Evolutionary conservation across 305 asterid species (phyloP).

Genomic region (Fraxinus angustifolia): DNA sequence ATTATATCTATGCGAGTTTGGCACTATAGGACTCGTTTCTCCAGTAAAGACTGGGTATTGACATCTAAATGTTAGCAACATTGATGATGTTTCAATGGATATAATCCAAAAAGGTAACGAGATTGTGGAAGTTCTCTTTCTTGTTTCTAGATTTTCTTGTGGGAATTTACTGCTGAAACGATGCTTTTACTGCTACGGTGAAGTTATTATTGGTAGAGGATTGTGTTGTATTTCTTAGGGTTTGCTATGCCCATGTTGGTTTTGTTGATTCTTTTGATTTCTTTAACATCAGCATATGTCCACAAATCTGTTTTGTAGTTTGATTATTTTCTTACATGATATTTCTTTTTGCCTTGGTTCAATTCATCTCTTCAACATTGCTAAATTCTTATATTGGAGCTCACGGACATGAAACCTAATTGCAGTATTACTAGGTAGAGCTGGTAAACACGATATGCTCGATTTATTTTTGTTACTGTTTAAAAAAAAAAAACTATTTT

Average conservation of each 20-base stretch:
- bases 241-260: background rate
- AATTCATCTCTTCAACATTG: too few relatives aligned
- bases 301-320: background rate
- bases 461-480: too few relatives aligned
- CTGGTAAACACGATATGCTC: too few relatives aligned
- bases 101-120: background rate
- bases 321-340: background rate
- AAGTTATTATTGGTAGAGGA: background rate
- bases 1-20: background rate
- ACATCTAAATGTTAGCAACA: background rate
- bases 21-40: background rate
- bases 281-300: background rate
- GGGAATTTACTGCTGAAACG: background rate
- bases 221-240: background rate
- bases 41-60: background rate
- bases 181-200: too few relatives aligned
- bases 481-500: too few relatives aligned
- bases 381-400: too few relatives aligned
- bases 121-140: background rate
- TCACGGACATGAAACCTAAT: too few relatives aligned
- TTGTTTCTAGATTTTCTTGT: background rate
- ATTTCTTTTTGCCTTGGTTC: too few relatives aligned
- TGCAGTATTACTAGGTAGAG: too few relatives aligned
- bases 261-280: background rate
- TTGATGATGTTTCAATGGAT: background rate